Evolutionary conservation across 2,329 filamentous ascomycete genomes (phyloP).

Genomic region (Trichophyton schoenleinii): DNA sequence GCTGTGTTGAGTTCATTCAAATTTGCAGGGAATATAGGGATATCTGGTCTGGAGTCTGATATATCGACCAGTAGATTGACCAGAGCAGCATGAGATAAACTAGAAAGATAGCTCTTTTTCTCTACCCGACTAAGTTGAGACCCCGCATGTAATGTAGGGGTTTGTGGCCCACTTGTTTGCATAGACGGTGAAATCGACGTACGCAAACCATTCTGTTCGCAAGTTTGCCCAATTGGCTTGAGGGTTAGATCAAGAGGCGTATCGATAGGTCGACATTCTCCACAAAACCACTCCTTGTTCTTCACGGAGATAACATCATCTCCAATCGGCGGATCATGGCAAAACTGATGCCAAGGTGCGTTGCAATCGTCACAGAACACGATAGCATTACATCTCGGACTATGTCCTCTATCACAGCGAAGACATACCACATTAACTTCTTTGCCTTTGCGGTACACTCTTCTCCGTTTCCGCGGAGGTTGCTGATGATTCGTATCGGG

Average conservation of each 20-base stretch:
- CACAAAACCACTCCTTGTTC: constrained; percentile 60
- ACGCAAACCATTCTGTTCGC: not conserved
- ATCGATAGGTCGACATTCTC: constrained; percentile 39
- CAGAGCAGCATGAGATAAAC: constrained; percentile 48
- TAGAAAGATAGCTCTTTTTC: constrained; percentile 51
- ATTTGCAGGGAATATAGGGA: constrained; percentile 50
- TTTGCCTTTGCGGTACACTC: constrained; percentile 35
- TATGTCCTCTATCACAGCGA: constrained; percentile 58
- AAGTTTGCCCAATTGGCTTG: not conserved
- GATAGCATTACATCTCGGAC: constrained; percentile 62
- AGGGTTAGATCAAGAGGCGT: not conserved
- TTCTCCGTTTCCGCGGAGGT: constrained; percentile 47
- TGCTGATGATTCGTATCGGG: constrained; percentile 18
- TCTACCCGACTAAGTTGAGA: constrained; percentile 28
- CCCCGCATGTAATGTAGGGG: constrained; percentile 18
- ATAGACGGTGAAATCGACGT: not conserved
- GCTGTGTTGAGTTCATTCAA: constrained; percentile 16
- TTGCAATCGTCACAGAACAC: constrained; percentile 80
- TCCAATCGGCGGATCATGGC: constrained; percentile 64
- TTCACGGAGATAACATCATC: constrained; percentile 54
- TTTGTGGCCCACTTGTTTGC: not conserved
- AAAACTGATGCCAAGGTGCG: constrained; percentile 66
- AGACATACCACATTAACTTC: constrained; percentile 47
- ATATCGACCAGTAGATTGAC: constrained; percentile 53
- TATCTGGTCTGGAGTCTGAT: constrained; percentile 48